Evolutionary conservation across 768 basidiomycete genomes (phyloP).

Genomic region (Gautieria morchelliformis): DNA sequence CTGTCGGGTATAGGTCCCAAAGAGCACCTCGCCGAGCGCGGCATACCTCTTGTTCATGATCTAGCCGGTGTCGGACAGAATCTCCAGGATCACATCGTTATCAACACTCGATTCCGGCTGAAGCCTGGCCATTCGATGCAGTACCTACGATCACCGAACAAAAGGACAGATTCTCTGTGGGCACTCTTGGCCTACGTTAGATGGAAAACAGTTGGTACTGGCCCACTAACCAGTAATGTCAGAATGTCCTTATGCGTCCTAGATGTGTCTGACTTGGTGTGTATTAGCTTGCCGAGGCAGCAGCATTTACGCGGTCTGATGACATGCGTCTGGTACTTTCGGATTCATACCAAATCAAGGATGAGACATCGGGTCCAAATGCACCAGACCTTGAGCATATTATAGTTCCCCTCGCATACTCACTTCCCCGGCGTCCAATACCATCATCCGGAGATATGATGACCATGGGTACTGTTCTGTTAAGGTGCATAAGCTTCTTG

Average conservation of each 20-base stretch:
- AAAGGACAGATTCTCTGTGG: conserved; percentile 12
- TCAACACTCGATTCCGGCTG: conserved; percentile 44
- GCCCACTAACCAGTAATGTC: neutral
- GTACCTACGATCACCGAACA: conserved; percentile 21
- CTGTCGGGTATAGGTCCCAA: conserved; percentile 35
- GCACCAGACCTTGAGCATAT: conserved; percentile 27
- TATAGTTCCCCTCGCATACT: conserved; percentile 1
- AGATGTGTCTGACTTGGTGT: conserved; percentile 11
- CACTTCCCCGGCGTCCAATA: neutral
- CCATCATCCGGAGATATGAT: neutral
- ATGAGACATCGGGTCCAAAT: conserved; percentile 22
- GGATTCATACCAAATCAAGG: conserved; percentile 13
- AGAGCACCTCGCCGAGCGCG: conserved; percentile 6
- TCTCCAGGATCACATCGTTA: conserved; percentile 58
- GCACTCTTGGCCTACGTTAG: conserved; percentile 1
- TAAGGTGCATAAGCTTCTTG: conserved; percentile 1
- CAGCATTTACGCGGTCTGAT: conserved; percentile 41
- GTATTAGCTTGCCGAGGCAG: conserved; percentile 36
- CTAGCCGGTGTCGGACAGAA: conserved; percentile 72
- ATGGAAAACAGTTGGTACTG: neutral
- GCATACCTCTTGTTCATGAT: conserved; percentile 34
- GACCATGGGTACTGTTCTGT: neutral
- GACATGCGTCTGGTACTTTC: conserved; percentile 37
- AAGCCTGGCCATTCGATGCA: conserved; percentile 35
- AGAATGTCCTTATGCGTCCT: neutral